These are phyloP conservation scores for Coniochaeta prunicola DNA, from an alignment of 2,329 filamentous ascomycete genomes.

Conservation along the genomic window DNA sequence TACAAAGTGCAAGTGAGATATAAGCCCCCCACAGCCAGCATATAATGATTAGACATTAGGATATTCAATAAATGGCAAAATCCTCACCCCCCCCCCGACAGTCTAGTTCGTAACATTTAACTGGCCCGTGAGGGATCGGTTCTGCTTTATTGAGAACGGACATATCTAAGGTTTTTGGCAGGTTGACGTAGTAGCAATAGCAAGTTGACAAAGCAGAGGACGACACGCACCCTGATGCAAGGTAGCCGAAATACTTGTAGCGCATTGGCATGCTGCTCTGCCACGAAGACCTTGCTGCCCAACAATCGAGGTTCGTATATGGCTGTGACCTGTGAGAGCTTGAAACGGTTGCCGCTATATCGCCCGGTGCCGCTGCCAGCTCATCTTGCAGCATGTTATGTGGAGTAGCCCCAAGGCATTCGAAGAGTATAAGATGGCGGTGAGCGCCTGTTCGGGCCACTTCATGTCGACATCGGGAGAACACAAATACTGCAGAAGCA, in stretches of 20 bases:
- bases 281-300: background rate
- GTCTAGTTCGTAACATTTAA: no score
- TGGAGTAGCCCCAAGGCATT: constrained; percentile 18
- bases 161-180: background rate
- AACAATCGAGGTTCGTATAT: background rate
- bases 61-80: no score
- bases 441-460: background rate
- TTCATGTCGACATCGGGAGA: background rate
- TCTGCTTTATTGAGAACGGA: background rate
- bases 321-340: constrained; percentile 10
- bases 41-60: no score
- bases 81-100: no score
- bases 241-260: background rate
- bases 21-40: no score
- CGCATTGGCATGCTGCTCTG: background rate
- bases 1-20: no score
- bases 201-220: background rate
- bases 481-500: background rate
- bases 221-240: background rate
- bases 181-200: background rate
- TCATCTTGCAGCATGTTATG: constrained; percentile 26
- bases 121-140: no score
- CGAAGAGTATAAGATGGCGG: constrained; percentile 11
- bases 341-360: constrained; percentile 15
- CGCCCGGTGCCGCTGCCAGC: constrained; percentile 21